Evolutionary conservation across 495 filamentous ascomycete species (phyloP), one percentile per base, ranked within the genome.

Genomic region (Lasiosphaeria hispida): DNA sequence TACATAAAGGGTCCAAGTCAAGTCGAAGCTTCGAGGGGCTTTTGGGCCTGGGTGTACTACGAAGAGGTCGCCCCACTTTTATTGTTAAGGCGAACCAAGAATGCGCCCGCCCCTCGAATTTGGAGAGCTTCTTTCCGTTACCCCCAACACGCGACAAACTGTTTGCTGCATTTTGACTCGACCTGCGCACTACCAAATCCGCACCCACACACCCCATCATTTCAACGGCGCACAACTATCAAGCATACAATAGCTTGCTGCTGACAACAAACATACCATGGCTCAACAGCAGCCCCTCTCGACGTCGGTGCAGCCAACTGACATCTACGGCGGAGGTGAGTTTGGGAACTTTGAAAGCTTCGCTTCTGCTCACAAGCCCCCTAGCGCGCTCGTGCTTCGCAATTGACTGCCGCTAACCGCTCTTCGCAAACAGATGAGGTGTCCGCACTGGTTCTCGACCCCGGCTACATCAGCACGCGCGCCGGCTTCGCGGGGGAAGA

Each of bases 401-500:
- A 45, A 50, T 59, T 42, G 18, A 50, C n/a, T 14, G 14, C n/a
- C 13, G 33, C 54, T 54, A 23, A 68, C 54, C 17, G 18, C 35
- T 55, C 15, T 17, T 40, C 35, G 8, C 6, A 23, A n/a, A 55
- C 47, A 96, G 94, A 98, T 78, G 94, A 98, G 74, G 91, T 98
- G 50, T 94, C 91, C 13, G 94, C 94, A 23, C 89, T 98, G 66
- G 90, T 98, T 18, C 90, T 98, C 63, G 94, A 98, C 66, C 89
- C 95, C 4, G 94, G 95, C 41, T 96, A 89, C 76, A 89, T 87
- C 44, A 88, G 84, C 64, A 90, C 86, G 13, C 93, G 95, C 75
- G 95, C 92, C 55, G 94, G 94, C 60, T 97, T 96, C 69, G 94
- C 94, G 4, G 94, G 95, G 64, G 94, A 98, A 86, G 94, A 98